Conservation (phyloP, 192 early-diverging fungal species). For the Mortierella hygrophila region DNA sequence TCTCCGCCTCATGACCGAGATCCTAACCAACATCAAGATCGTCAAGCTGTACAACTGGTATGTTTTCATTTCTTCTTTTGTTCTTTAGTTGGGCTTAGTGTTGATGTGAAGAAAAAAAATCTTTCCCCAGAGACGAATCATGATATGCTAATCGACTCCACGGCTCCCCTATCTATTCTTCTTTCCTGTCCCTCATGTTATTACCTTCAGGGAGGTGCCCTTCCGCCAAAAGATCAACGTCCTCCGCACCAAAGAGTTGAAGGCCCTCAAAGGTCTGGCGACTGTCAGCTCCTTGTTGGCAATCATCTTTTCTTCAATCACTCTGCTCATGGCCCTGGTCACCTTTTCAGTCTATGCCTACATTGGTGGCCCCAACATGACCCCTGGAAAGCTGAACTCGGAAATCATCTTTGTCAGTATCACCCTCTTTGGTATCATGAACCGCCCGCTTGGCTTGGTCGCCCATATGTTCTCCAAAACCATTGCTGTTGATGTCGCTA, state of each 20-base stretch:
- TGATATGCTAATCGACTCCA: neutral
- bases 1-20: slow-evolving; percentile 39
- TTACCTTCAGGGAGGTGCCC: slow-evolving; percentile 25
- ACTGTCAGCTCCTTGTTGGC: slow-evolving; percentile 28
- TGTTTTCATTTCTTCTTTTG: neutral
- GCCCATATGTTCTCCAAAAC: slow-evolving; percentile 70
- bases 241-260: slow-evolving; percentile 26
- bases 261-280: slow-evolving; percentile 27
- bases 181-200: neutral
- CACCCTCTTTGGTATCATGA: slow-evolving; percentile 72
- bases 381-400: slow-evolving; percentile 32
- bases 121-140: neutral
- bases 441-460: slow-evolving; percentile 63
- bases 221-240: slow-evolving; percentile 33
- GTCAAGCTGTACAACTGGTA: slow-evolving; percentile 49
- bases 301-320: slow-evolving; percentile 45
- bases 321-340: slow-evolving; percentile 34
- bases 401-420: slow-evolving; percentile 74
- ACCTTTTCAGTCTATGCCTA: slow-evolving; percentile 35
- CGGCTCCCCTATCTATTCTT: neutral
- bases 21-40: slow-evolving; percentile 49
- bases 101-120: neutral
- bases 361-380: slow-evolving; percentile 36
- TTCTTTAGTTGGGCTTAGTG: neutral
- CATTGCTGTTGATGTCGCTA: slow-evolving; percentile 67